Percentiles rank a stretch among this genome's conserved stretches.
phyloP scores from a whole-genome alignment of 164 flowering plant species.

The Liquidambar formosana region DNA sequence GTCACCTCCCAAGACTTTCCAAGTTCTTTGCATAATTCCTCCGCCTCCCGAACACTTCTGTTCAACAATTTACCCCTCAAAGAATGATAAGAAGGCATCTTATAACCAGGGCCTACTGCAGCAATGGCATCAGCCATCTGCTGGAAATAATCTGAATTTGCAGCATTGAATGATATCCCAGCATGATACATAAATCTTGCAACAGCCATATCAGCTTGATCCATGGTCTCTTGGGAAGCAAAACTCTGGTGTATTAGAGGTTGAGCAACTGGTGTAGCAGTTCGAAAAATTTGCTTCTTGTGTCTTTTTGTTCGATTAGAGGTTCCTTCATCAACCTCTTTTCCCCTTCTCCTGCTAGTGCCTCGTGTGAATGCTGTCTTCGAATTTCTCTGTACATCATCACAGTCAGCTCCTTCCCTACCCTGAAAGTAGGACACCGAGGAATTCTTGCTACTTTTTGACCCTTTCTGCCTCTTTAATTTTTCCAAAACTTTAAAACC shows the following conservation, averaged over 20 bases:
- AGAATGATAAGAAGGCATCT: slow-evolving; percentile 40
- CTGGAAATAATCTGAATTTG: slow-evolving; percentile 41
- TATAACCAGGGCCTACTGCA: slow-evolving; percentile 48
- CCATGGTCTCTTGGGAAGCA: slow-evolving; percentile 34
- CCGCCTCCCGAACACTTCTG: slow-evolving; percentile 30
- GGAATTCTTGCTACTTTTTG: slow-evolving; percentile 16
- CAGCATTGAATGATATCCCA: slow-evolving; percentile 39
- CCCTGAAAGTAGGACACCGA: slow-evolving; percentile 15
- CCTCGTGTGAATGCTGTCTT: slow-evolving; percentile 8
- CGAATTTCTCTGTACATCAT: slow-evolving; percentile 12
- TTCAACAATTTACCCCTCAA: slow-evolving; percentile 36
- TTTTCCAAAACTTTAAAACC: slow-evolving; percentile 40
- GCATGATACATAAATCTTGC: slow-evolving; percentile 47
- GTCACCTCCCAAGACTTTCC: slow-evolving; percentile 44
- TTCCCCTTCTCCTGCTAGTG: slow-evolving; percentile 22
- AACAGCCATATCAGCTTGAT: slow-evolving; percentile 46
- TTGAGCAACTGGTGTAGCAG: slow-evolving; percentile 32
- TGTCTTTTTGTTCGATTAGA: slow-evolving; percentile 27
- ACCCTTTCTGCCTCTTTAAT: slow-evolving; percentile 37
- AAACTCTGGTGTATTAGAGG: slow-evolving; percentile 22
- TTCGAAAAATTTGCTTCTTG: slow-evolving; percentile 20
- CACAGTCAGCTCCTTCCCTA: slow-evolving; percentile 20
- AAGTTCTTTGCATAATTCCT: slow-evolving; percentile 29
- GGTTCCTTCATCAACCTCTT: slow-evolving; percentile 23
- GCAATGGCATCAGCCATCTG: slow-evolving; percentile 51